A percentile compares a stretch with the other conserved stretches of the same genome.
phyloP scores from a whole-genome alignment of 352 stramenopile species.

The Phytopythium oedochilum region DNA sequence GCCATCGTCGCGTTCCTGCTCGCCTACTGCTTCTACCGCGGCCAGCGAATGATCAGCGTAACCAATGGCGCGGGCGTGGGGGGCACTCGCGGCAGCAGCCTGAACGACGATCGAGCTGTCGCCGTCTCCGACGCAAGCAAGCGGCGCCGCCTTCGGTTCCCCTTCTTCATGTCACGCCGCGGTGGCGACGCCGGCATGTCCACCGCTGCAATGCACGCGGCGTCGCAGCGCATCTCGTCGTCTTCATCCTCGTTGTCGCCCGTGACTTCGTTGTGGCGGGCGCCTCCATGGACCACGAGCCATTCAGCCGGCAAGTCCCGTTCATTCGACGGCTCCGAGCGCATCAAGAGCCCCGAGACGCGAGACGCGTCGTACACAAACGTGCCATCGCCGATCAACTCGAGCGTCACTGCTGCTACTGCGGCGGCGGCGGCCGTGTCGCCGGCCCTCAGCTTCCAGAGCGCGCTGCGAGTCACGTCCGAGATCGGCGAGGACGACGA shows the following conservation, averaged over 20 bases:
- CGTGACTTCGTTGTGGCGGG: slow-evolving; percentile 1
- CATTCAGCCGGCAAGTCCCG: background rate
- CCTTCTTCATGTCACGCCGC: background rate
- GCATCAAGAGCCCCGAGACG: background rate
- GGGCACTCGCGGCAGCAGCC: slow-evolving; percentile 1
- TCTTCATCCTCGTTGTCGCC: slow-evolving; percentile 1
- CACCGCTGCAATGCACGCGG: background rate
- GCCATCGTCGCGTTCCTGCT: slow-evolving; percentile 6
- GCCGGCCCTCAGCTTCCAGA: slow-evolving; percentile 1
- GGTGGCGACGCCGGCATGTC: background rate
- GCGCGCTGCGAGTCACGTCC: slow-evolving; percentile 2
- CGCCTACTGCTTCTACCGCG: slow-evolving; percentile 5
- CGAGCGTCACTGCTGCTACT: background rate
- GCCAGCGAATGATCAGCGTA: slow-evolving; percentile 1
- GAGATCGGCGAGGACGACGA: slow-evolving; percentile 2
- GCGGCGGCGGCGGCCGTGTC: background rate
- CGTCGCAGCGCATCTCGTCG: background rate
- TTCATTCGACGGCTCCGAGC: background rate
- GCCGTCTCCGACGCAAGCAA: no score
- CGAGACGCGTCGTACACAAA: slow-evolving; percentile 1
- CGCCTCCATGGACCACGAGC: background rate
- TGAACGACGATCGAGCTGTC: background rate
- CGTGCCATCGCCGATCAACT: background rate
- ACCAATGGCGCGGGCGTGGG: background rate
- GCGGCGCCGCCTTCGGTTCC: background rate